Percentiles rank a stretch among this genome's conserved stretches.
Conservation (phyloP, 2,329 filamentous ascomycete genomes). For the Diaporthe velutina region DNA sequence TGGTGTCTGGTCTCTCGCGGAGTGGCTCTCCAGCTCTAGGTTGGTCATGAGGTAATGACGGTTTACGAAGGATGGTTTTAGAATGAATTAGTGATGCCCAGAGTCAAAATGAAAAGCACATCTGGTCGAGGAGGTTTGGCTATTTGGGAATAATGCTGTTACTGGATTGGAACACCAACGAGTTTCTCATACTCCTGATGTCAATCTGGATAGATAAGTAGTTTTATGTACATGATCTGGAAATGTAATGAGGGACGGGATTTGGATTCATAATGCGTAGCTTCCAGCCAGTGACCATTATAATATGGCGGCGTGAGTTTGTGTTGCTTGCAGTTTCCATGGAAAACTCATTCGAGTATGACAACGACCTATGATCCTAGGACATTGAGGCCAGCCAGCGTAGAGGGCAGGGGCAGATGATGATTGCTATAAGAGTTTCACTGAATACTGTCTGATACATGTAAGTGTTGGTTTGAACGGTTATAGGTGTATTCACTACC, state of each 20-base stretch:
- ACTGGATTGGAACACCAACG: constrained; percentile 5
- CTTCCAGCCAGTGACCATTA: not conserved
- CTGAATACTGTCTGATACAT: too few species aligned
- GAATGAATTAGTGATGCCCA: constrained; percentile 40
- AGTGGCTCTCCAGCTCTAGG: not conserved
- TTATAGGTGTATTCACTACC: too few species aligned
- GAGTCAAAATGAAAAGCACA: constrained; percentile 21
- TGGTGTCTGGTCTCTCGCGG: constrained; percentile 39
- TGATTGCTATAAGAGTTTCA: too few species aligned
- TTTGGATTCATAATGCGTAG: constrained; percentile 40
- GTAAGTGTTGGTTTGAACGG: too few species aligned
- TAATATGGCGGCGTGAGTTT: not conserved
- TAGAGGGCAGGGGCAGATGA: too few species aligned
- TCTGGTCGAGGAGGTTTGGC: not conserved
- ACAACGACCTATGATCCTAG: too few species aligned
- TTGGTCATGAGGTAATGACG: constrained; percentile 45
- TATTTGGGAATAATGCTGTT: constrained; percentile 6
- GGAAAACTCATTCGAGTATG: not conserved
- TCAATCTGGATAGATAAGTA: constrained; percentile 54
- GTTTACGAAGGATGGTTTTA: constrained; percentile 41
- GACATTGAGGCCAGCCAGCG: too few species aligned
- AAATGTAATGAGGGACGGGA: constrained; percentile 36
- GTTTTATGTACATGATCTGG: constrained; percentile 57
- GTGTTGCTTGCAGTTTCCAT: not conserved
- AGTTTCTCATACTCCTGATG: constrained; percentile 18